Base-by-base conservation (phyloP, 2,329 filamentous ascomycete genomes). In the Claviceps maximensis region DNA sequence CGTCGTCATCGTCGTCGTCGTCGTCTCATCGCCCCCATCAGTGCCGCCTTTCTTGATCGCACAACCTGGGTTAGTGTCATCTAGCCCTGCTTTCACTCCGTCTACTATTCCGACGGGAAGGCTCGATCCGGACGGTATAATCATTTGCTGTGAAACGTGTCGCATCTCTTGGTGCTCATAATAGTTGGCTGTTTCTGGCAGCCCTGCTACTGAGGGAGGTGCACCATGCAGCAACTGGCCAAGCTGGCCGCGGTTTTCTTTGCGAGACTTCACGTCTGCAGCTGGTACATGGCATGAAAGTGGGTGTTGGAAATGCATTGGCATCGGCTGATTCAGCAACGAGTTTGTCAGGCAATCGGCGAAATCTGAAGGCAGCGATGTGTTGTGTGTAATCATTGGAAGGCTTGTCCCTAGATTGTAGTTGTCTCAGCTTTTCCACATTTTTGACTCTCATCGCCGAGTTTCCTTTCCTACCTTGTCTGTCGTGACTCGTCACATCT, bases 271-370 rank as follows among this genome's bases (percentile, higher is more conserved):
- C 21, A 73, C 54, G 52, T 75, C 69, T 9, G 62, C 57, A 6
- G 67, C 62, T 2, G 69, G 67, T 1, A 63, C 55, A 3, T 59
- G 54, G 8, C 36, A 38, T 45, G 64, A 61, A n/a, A 58, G 60
- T 17, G 65, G 57, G 10, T 63, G 58, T 15, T 66, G 66, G 4
- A 65, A 54, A 3, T 69, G 65, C 2, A 71, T 59, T 0, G 71
- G 67, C 31, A 68, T 62, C 12, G 74, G 70, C 51, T 77, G 74
- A 49, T 74, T 75, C 29, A 78, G 64, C 41, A 78, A 61, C 0
- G 74, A 76, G 52, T 72, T 68, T 0, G 73, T 73, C 50, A 77
- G 62, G n/a, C 71, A 68, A 6, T 66, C 65, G 5, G 71, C 68
- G 4, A 75, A 60, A 36, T 72, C 70, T 2, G 65, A 53, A 2